phyloP scores from a whole-genome alignment of 805 yeast species.

The Saccharomycopsis schoenii region DNA sequence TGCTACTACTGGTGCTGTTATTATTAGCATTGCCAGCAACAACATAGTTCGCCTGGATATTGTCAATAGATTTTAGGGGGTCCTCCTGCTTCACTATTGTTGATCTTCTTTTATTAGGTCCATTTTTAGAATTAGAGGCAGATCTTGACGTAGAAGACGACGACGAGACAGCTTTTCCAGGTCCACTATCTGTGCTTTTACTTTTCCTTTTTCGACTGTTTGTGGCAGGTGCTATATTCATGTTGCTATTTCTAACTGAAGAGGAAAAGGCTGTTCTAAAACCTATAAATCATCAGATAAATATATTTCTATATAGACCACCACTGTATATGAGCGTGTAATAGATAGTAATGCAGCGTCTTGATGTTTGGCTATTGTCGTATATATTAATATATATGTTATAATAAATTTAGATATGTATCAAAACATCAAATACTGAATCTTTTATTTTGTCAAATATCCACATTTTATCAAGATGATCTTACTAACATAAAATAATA shows the following conservation, averaged over 20 bases:
- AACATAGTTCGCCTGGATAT: not conserved
- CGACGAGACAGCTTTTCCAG: not conserved
- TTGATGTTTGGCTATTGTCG: no score
- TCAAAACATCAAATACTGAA: no score
- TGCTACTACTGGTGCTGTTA: not conserved
- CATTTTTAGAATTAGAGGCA: not conserved
- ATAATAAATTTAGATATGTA: no score
- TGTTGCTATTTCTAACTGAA: not conserved
- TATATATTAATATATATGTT: no score
- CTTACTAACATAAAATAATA: no score
- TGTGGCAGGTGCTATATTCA: constrained; percentile 13
- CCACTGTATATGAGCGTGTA: no score
- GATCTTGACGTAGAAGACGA: not conserved
- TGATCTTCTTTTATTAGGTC: not conserved
- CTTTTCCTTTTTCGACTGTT: not conserved
- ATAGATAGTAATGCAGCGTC: no score
- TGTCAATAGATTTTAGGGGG: not conserved
- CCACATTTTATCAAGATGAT: no score
- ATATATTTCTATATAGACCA: no score
- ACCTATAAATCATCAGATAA: no score
- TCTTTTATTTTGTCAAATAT: no score
- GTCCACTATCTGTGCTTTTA: not conserved
- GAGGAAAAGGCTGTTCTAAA: not conserved
- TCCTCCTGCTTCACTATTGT: not conserved
- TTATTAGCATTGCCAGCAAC: not conserved